Conservation (phyloP, 2,329 filamentous ascomycete species). For the Paecilomyces formosus region DNA sequence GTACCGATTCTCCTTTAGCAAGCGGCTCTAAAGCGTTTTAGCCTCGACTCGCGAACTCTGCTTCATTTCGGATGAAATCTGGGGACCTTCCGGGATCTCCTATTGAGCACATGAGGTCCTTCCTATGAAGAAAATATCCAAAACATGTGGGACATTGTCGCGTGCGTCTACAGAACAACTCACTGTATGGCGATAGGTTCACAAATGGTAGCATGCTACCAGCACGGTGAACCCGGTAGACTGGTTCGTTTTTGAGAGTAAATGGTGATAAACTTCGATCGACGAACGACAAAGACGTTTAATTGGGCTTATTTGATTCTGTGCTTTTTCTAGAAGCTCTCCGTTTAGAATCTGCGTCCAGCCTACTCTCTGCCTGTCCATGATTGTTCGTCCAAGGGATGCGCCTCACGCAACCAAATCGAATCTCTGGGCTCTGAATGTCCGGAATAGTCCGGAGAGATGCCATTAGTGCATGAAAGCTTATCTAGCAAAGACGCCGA, state of each 20-base stretch:
- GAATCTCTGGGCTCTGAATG: background rate
- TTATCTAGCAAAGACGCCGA: background rate
- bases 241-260: background rate
- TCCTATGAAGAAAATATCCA: background rate
- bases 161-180: background rate
- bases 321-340: background rate
- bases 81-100: background rate
- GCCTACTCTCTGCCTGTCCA: background rate
- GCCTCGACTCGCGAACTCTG: background rate
- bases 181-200: background rate
- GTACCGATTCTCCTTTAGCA: background rate
- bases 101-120: background rate
- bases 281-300: background rate
- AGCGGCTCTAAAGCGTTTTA: background rate
- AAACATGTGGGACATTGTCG: background rate
- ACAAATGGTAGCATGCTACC: background rate
- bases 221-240: background rate
- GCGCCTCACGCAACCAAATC: background rate
- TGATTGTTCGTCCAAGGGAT: background rate
- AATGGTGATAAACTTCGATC: background rate
- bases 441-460: background rate
- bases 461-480: background rate
- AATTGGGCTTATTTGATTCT: background rate
- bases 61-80: background rate
- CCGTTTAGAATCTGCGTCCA: background rate